A percentile compares a stretch with the other conserved stretches of the same genome.
These are phyloP conservation scores for Polygonum maritimum DNA, from an alignment of 148 eudicot species.

Conservation along the genomic window DNA sequence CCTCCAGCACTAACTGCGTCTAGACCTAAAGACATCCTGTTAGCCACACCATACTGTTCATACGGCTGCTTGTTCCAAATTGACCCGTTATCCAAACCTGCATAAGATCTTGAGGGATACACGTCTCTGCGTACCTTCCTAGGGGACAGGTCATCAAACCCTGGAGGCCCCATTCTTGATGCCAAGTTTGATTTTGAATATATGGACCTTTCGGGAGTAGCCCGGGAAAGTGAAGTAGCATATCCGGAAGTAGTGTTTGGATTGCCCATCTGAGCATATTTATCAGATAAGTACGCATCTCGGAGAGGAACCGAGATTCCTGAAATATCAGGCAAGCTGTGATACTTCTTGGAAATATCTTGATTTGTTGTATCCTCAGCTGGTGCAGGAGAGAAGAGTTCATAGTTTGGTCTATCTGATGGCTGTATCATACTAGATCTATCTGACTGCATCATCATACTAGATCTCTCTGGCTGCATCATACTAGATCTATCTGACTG, in stretches of 20 bases:
- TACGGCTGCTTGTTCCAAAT: slow-evolving; percentile 63
- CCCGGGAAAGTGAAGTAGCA: slow-evolving; percentile 30
- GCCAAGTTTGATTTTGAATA: slow-evolving; percentile 30
- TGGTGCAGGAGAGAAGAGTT: slow-evolving; percentile 24
- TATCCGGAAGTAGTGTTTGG: slow-evolving; percentile 27
- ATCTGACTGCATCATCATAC: slow-evolving; percentile 43
- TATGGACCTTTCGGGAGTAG: slow-evolving; percentile 26
- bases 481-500: slow-evolving; percentile 33
- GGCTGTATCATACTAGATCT: neutral
- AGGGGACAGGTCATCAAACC: slow-evolving; percentile 50
- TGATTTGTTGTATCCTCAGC: slow-evolving; percentile 22
- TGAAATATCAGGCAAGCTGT: slow-evolving; percentile 86
- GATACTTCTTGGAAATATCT: slow-evolving; percentile 54
- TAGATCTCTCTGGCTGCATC: slow-evolving; percentile 26
- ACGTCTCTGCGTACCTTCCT: slow-evolving; percentile 41
- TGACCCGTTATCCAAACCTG: slow-evolving; percentile 45
- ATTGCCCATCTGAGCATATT: slow-evolving; percentile 32
- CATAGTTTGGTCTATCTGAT: slow-evolving; percentile 20
- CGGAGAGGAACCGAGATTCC: slow-evolving; percentile 47
- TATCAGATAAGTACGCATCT: slow-evolving; percentile 26
- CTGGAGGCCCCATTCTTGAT: slow-evolving; percentile 40
- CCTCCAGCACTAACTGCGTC: slow-evolving; percentile 15
- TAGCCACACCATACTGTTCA: slow-evolving; percentile 76
- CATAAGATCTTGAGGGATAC: slow-evolving; percentile 31
- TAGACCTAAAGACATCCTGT: slow-evolving; percentile 20